These are phyloP conservation scores for Leccinum griseonigrum DNA, from an alignment of 1,284 basidiomycete genomes.

Conservation along the genomic window DNA sequence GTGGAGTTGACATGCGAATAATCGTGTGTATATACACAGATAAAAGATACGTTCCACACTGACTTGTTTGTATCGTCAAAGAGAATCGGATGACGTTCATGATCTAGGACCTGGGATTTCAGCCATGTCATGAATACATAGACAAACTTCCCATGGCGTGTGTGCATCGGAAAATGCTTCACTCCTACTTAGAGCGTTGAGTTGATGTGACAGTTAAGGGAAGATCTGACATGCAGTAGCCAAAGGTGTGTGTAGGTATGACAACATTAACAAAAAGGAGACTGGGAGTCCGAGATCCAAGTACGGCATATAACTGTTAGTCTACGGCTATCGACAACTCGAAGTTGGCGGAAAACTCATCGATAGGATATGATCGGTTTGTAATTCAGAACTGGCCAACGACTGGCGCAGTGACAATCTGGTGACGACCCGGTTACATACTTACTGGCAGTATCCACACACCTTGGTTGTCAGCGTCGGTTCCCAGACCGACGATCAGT, in stretches of 20 bases:
- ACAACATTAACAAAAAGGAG: no score
- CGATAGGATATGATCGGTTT: no score
- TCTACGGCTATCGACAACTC: no score
- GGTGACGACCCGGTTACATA: neutral
- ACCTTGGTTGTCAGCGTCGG: no score
- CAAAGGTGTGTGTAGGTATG: no score
- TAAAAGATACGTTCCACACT: no score
- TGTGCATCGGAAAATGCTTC: neutral
- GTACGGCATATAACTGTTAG: no score
- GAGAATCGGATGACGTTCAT: slow-evolving; percentile 5
- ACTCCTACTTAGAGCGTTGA: slow-evolving; percentile 11
- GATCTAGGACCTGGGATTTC: slow-evolving; percentile 10
- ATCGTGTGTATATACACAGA: neutral
- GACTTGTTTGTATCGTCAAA: slow-evolving; percentile 4
- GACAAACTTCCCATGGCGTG: neutral
- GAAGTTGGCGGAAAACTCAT: no score
- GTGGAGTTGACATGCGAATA: neutral
- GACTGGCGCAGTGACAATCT: neutral
- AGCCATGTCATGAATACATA: slow-evolving; percentile 1
- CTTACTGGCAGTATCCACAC: no score
- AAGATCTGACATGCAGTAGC: no score
- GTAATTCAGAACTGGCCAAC: no score
- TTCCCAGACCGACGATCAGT: neutral
- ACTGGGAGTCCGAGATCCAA: no score
- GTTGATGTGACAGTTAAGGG: slow-evolving; percentile 1